A percentile compares a stretch with the other conserved stretches of the same genome.
phyloP scores from a whole-genome alignment of 2,329 filamentous ascomycete genomes.

The Hansfordia pulvinata region DNA sequence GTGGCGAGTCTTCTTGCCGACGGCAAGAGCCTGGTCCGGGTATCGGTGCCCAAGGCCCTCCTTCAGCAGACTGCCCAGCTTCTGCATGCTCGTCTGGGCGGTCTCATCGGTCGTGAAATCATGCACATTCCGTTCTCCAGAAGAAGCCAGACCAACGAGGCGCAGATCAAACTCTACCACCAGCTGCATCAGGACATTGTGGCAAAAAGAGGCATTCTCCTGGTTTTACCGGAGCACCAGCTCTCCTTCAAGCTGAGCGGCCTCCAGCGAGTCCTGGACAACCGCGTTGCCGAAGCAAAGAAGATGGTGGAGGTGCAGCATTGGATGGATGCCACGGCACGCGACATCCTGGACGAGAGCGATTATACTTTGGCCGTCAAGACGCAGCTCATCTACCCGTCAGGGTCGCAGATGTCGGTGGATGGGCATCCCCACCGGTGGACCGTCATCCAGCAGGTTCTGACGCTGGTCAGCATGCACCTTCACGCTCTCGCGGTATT shows the following conservation, averaged over 20 bases:
- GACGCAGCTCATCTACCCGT: conserved; percentile 43
- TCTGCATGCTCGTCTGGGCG: conserved; percentile 39
- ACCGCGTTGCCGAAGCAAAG: conserved; percentile 22
- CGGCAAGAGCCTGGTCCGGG: conserved; percentile 28
- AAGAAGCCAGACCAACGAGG: conserved; percentile 21
- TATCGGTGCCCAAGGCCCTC: conserved; percentile 42
- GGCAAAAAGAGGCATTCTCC: conserved; percentile 33
- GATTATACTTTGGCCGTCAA: conserved; percentile 37
- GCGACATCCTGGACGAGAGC: conserved; percentile 53
- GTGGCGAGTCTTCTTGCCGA: conserved; percentile 30
- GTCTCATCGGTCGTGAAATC: conserved; percentile 36
- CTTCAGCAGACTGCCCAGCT: conserved; percentile 43
- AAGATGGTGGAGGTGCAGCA: conserved; percentile 35
- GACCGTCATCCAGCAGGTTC: conserved; percentile 25
- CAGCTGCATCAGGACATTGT: conserved; percentile 24
- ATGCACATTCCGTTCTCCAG: conserved; percentile 46
- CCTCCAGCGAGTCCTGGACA: conserved; percentile 38
- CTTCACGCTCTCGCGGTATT: conserved; percentile 19
- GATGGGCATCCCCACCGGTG: conserved; percentile 40
- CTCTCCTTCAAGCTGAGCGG: conserved; percentile 53
- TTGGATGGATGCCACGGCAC: conserved; percentile 31
- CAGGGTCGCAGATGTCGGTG: conserved; percentile 29
- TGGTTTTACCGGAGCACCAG: conserved; percentile 46
- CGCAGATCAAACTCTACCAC: conserved; percentile 21
- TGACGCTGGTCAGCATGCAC: conserved; percentile 25